phyloP scores from a whole-genome alignment of 1,139 yeast genomes.

The Yamadazyma aaseri region DNA sequence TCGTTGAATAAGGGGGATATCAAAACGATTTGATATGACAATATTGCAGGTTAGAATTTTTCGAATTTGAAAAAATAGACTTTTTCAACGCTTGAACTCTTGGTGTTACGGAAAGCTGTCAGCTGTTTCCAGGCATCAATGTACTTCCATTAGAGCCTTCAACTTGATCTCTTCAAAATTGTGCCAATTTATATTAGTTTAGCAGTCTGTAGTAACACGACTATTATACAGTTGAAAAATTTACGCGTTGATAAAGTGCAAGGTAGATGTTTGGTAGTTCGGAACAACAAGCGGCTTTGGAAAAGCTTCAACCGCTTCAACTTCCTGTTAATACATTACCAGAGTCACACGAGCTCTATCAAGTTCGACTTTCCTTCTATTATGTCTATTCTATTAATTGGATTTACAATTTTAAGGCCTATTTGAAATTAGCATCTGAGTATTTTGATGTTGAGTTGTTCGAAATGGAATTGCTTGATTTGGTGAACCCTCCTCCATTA shows the following conservation, averaged over 20 bases:
- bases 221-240: no score
- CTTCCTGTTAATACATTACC: slow-evolving; percentile 12
- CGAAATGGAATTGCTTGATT: slow-evolving; percentile 51
- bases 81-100: no score
- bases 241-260: background rate
- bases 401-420: slow-evolving; percentile 47
- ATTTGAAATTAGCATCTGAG: slow-evolving; percentile 43
- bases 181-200: no score
- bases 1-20: no score
- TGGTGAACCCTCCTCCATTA: slow-evolving; percentile 36
- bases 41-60: no score
- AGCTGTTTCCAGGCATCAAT: no score
- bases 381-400: slow-evolving; percentile 52
- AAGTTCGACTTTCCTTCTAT: slow-evolving; percentile 27
- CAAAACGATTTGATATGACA: no score
- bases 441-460: slow-evolving; percentile 54
- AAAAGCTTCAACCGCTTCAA: slow-evolving; percentile 12
- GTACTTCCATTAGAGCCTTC: no score
- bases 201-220: no score
- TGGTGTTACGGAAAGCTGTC: no score
- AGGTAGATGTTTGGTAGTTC: slow-evolving; percentile 11
- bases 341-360: slow-evolving; percentile 11
- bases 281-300: slow-evolving; percentile 12
- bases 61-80: no score
- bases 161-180: no score